Evolutionary conservation across 83 land plant genomes (phyloP).

Genomic region (Thuja plicata): DNA sequence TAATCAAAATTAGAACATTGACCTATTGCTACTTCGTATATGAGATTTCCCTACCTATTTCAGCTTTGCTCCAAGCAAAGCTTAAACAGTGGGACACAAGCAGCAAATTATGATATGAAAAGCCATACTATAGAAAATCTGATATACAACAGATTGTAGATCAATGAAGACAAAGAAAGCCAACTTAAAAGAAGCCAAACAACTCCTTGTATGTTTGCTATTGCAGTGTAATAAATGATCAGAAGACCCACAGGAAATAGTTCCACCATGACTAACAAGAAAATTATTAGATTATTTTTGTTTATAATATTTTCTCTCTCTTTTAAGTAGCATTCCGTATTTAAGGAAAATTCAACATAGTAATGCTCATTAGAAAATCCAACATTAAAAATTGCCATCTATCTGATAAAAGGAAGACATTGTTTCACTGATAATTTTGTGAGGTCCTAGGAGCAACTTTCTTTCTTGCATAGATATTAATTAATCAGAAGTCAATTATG

Average conservation of each 20-base stretch:
- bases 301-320: background rate
- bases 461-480: background rate
- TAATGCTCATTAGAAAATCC: background rate
- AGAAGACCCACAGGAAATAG: background rate
- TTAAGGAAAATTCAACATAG: background rate
- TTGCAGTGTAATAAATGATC: background rate
- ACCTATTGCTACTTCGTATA: background rate
- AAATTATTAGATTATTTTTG: background rate
- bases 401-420: background rate
- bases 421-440: background rate
- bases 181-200: background rate
- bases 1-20: background rate
- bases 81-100: background rate
- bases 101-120: background rate
- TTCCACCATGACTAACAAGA: background rate
- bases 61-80: background rate
- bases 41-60: background rate
- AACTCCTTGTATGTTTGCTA: background rate
- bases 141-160: background rate
- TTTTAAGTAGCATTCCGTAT: background rate
- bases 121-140: background rate
- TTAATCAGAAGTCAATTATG: background rate
- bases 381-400: background rate
- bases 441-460: background rate
- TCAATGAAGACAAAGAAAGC: background rate